Evolutionary conservation across 176 grass and related monocot species (phyloP), one percentile per base, ranked within the genome.

Genomic region (Oropetium thomaeum): DNA sequence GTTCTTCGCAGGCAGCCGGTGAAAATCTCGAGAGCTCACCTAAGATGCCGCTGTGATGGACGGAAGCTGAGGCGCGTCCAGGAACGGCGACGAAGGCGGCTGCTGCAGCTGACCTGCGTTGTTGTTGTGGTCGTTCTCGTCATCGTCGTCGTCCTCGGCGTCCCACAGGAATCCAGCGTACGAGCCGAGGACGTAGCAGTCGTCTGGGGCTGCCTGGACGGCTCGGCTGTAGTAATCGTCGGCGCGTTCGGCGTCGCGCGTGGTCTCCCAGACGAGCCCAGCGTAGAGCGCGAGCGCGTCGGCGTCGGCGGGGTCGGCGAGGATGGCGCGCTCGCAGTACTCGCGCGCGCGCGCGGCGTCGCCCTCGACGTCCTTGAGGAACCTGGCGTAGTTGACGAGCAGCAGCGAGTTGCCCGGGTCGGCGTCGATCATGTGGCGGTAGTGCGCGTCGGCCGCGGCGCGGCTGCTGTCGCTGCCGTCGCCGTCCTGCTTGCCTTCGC

Each of bases 81-180:
- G 0, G 55, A 80, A 70, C 31, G 65, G 63, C 16, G 52, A 28
- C 35, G 61, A 2, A 0, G 2, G 47, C 2, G 41, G 47, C 1
- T 23, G 62, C n/a, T 32, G 1, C 11, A n/a, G n/a, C n/a, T n/a
- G n/a, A n/a, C n/a, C n/a, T n/a, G n/a, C n/a, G n/a, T 31, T 1
- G 63, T 62, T 14, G 1, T 1, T 43, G 60, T 15, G 2, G 23
- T 66, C 2, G 4, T 8, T 77, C 43, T 77, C 62, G 3, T 74
- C 74, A 0, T 84, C 79, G 0, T 84, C 84, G 10, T 83, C 84
- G 7, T 90, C 88, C 76, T 87, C 88, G 37, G 84, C 80, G 29
- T 84, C 84, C 88, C 88, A 90, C 58, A 90, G 49, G 76, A 90
- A 90, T 0, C 72, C 75, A 34, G 81, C 88, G 48, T 90, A 90